A percentile compares a stretch with the other conserved stretches of the same genome.
phyloP scores from a whole-genome alignment of 2,329 filamentous ascomycete species.

The Colletotrichum phormii region DNA sequence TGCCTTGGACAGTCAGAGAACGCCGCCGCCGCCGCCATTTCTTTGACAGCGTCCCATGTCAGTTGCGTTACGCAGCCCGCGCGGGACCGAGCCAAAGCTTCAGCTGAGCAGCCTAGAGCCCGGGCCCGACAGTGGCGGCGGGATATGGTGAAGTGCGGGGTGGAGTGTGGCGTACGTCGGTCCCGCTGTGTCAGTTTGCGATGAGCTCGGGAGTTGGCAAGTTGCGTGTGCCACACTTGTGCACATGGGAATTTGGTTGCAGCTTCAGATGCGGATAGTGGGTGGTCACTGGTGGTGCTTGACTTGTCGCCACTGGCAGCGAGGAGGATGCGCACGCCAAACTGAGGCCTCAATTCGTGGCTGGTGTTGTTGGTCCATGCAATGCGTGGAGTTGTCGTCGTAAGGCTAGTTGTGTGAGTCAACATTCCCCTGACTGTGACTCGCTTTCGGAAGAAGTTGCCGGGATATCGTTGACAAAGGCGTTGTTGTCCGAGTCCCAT shows the following conservation, averaged over 20 bases:
- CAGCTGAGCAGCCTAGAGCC: slow-evolving; percentile 12
- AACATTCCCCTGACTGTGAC: slow-evolving; percentile 4
- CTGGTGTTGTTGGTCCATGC: not conserved
- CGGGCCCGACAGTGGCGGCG: slow-evolving; percentile 18
- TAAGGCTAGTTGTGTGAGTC: slow-evolving; percentile 30
- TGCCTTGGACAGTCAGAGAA: not conserved
- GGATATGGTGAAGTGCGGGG: slow-evolving; percentile 5
- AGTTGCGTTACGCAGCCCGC: slow-evolving; percentile 18
- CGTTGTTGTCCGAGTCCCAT: slow-evolving; percentile 3
- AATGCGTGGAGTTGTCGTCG: slow-evolving; percentile 21
- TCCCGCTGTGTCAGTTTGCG: slow-evolving; percentile 10
- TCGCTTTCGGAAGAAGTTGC: slow-evolving; percentile 14
- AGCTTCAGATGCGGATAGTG: not conserved
- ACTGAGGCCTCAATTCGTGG: slow-evolving; percentile 9
- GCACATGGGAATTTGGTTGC: not conserved
- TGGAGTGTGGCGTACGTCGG: slow-evolving; percentile 12
- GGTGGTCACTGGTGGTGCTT: slow-evolving; percentile 3
- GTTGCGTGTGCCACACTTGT: slow-evolving; percentile 7
- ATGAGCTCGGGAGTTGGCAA: not conserved
- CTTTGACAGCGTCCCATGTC: slow-evolving; percentile 6
- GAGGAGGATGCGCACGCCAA: slow-evolving; percentile 27
- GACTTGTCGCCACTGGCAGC: slow-evolving; percentile 18
- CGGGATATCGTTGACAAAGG: not conserved
- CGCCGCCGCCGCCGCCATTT: too few relatives aligned
- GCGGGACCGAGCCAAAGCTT: not conserved